These are phyloP conservation scores for Candida glaebosa DNA, from an alignment of 805 yeast genomes.

Conservation along the genomic window DNA sequence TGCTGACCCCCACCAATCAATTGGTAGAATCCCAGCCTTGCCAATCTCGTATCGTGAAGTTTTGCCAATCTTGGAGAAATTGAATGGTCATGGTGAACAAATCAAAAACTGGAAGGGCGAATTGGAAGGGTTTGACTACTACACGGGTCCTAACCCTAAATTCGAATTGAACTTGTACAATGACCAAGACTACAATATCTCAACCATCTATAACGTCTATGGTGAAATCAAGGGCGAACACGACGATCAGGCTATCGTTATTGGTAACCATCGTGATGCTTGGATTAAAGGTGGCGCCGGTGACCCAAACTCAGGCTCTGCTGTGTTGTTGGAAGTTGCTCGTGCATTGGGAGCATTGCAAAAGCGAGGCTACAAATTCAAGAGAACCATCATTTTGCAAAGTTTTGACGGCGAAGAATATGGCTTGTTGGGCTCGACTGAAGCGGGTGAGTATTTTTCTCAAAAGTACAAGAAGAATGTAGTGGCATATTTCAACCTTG, in stretches of 20 bases:
- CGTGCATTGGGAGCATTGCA: conserved; percentile 39
- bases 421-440: conserved; percentile 55
- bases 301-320: conserved; percentile 46
- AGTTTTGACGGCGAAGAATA: conserved; percentile 47
- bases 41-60: conserved; percentile 45
- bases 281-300: conserved; percentile 50
- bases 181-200: conserved; percentile 37
- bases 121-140: conserved; percentile 37
- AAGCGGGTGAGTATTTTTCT: conserved; percentile 49
- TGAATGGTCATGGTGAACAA: conserved; percentile 36
- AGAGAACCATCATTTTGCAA: conserved; percentile 35
- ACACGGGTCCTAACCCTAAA: conserved; percentile 36
- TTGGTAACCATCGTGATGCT: conserved; percentile 46
- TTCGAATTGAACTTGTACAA: conserved; percentile 38
- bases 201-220: conserved; percentile 41
- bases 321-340: conserved; percentile 39
- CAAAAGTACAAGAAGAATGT: conserved; percentile 37
- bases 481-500: conserved; percentile 51
- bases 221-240: conserved; percentile 41
- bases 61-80: conserved; percentile 36
- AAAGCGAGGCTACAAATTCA: conserved; percentile 34
- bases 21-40: conserved; percentile 39
- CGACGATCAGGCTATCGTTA: conserved; percentile 36
- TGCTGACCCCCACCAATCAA: conserved; percentile 31
- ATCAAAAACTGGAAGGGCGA: conserved; percentile 39